These are phyloP conservation scores for Vaccinium macrocarpon DNA, from an alignment of 148 eudicot species.

Conservation along the genomic window DNA sequence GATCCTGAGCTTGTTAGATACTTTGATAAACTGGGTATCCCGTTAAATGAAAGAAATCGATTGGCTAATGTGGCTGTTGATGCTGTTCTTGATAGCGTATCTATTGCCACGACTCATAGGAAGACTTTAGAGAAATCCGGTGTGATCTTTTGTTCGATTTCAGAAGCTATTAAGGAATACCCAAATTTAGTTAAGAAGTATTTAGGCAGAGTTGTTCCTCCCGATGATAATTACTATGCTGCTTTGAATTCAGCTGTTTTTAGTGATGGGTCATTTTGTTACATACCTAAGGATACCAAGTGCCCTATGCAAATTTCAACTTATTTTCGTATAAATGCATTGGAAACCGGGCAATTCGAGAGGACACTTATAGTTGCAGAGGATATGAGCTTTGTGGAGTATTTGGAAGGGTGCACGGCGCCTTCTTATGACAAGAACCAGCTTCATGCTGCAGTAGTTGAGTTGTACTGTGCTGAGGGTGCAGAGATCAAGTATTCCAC, in stretches of 20 bases:
- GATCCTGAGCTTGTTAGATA: slow-evolving; percentile 28
- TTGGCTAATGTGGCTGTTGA: slow-evolving; percentile 82
- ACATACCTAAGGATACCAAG: slow-evolving; percentile 62
- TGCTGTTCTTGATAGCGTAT: slow-evolving; percentile 90
- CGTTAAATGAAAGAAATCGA: slow-evolving; percentile 62
- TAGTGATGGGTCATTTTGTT: slow-evolving; percentile 93
- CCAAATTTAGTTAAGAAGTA: slow-evolving; percentile 75
- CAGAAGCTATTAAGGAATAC: slow-evolving; percentile 75
- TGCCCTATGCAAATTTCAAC: slow-evolving; percentile 96
- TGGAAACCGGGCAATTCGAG: slow-evolving; percentile 91
- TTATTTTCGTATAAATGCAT: slow-evolving; percentile 83
- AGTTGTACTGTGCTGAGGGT: slow-evolving; percentile 22
- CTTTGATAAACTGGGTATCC: slow-evolving; percentile 73
- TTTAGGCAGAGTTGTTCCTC: slow-evolving; percentile 69
- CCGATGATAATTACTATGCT: slow-evolving; percentile 80
- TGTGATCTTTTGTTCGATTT: slow-evolving; percentile 86
- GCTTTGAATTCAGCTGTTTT: slow-evolving; percentile 87
- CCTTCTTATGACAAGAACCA: too few species aligned
- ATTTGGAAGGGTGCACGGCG: slow-evolving; percentile 56
- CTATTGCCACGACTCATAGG: slow-evolving; percentile 86
- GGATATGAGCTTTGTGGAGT: slow-evolving; percentile 85
- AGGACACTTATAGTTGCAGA: slow-evolving; percentile 88
- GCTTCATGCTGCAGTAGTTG: too few species aligned
- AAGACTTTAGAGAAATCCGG: slow-evolving; percentile 67
- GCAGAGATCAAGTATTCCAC: slow-evolving; percentile 88